These are phyloP conservation scores for Globisporangium splendens DNA, from an alignment of 352 stramenopile genomes.

Conservation along the genomic window DNA sequence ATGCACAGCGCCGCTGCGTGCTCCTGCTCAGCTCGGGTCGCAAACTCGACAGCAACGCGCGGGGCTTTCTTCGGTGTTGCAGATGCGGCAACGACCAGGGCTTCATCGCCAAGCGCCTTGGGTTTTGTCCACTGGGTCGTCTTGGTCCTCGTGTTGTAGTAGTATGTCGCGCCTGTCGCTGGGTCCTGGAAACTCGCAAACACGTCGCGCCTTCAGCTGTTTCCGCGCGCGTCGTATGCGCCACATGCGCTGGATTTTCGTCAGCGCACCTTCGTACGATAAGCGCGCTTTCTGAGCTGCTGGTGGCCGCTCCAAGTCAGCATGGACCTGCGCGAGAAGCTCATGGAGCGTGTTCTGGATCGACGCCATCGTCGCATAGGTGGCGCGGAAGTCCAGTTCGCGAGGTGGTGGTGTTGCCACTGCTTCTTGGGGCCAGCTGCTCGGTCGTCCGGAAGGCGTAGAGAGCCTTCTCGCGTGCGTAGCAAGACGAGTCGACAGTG, in stretches of 20 bases:
- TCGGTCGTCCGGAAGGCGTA: background rate
- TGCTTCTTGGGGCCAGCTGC: background rate
- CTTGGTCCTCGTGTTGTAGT: conserved; percentile 76
- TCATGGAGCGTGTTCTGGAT: conserved; percentile 43
- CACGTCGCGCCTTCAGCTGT: conserved; percentile 52
- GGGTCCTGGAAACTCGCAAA: conserved; percentile 64
- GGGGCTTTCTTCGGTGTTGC: conserved; percentile 6
- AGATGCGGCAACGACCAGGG: conserved; percentile 6
- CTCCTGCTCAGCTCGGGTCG: conserved; percentile 24
- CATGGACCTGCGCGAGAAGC: conserved; percentile 40
- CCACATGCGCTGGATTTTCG: conserved; percentile 79
- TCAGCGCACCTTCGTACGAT: conserved; percentile 37
- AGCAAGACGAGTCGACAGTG: background rate
- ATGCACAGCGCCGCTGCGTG: conserved; percentile 30
- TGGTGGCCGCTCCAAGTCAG: conserved; percentile 37
- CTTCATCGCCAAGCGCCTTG: conserved; percentile 28
- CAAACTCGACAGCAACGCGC: conserved; percentile 7
- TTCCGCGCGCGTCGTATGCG: conserved; percentile 62
- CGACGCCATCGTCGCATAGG: conserved; percentile 27
- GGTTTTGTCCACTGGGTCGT: conserved; percentile 69
- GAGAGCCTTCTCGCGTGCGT: background rate
- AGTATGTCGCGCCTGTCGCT: conserved; percentile 60
- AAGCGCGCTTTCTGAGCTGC: conserved; percentile 25
- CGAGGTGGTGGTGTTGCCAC: background rate
- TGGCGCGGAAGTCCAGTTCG: conserved; percentile 41